Evolutionary conservation across 2,329 filamentous ascomycete species (phyloP).

Genomic region (Westerdykella aurantiaca): DNA sequence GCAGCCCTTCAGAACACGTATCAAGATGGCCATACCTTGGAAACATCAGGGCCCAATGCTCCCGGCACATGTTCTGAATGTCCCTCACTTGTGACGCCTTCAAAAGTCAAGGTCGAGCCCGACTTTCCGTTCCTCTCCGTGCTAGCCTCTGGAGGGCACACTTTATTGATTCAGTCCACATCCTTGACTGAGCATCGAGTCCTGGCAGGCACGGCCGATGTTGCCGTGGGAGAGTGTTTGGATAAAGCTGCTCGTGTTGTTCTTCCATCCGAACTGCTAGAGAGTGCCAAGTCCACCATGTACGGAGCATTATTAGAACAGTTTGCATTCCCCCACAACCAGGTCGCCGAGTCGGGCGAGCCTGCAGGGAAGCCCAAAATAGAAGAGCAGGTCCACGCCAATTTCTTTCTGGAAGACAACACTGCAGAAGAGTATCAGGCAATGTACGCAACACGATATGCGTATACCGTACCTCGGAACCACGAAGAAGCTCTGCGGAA

Average conservation of each 20-base stretch:
- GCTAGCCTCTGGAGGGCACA: constrained; percentile 88
- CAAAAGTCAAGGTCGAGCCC: constrained; percentile 35
- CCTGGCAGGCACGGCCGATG: constrained; percentile 67
- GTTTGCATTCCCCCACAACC: constrained; percentile 60
- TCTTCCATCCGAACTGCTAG: constrained; percentile 57
- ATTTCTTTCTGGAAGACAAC: constrained; percentile 7
- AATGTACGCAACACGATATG: constrained; percentile 24
- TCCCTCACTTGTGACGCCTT: too few relatives aligned
- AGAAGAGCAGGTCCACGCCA: constrained; percentile 1
- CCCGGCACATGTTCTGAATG: not conserved
- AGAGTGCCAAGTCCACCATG: constrained; percentile 57
- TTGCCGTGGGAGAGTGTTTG: constrained; percentile 82
- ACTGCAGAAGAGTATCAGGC: constrained; percentile 20
- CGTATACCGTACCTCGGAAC: constrained; percentile 54
- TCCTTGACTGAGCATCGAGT: constrained; percentile 64
- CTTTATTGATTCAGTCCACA: constrained; percentile 71
- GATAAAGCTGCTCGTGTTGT: constrained; percentile 80
- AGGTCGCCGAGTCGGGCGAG: constrained; percentile 5
- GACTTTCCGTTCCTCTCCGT: constrained; percentile 81
- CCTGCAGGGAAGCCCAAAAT: constrained; percentile 22
- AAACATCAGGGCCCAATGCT: constrained; percentile 4
- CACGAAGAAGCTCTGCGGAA: constrained; percentile 55
- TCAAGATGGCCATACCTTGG: not conserved
- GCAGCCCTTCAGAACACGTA: constrained; percentile 48
- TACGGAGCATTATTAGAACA: constrained; percentile 74